Evolutionary conservation across 2,329 filamentous ascomycete species (phyloP).

Genomic region (Clonostachys solani): DNA sequence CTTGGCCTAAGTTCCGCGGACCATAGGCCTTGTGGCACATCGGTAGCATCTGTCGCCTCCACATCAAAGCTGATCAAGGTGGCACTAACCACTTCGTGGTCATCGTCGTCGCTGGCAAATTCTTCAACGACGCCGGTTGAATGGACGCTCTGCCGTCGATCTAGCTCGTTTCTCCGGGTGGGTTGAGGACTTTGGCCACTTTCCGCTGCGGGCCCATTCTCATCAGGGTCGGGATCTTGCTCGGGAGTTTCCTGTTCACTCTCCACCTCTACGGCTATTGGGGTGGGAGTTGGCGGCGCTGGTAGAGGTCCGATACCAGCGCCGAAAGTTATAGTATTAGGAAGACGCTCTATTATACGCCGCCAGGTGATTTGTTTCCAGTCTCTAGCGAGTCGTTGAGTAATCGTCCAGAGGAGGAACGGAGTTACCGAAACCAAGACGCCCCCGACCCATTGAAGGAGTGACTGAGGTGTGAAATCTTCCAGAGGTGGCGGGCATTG

Average conservation of each 20-base stretch:
- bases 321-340: constrained; percentile 25
- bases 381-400: constrained; percentile 28
- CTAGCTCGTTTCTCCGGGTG: too few relatives aligned
- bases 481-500: constrained; percentile 35
- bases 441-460: constrained; percentile 37
- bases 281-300: constrained; percentile 3
- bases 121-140: background rate
- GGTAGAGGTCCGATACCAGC: constrained; percentile 11
- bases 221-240: constrained; percentile 17
- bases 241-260: constrained; percentile 13
- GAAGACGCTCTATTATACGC: constrained; percentile 31
- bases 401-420: constrained; percentile 39
- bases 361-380: constrained; percentile 29
- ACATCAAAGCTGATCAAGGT: constrained; percentile 60
- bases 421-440: constrained; percentile 38
- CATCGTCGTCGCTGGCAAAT: constrained; percentile 45
- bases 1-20: constrained; percentile 55
- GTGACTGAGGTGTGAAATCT: constrained; percentile 27
- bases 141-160: background rate
- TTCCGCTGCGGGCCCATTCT: background rate
- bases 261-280: too few relatives aligned
- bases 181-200: too few relatives aligned
- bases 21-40: constrained; percentile 49
- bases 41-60: constrained; percentile 49
- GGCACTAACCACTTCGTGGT: constrained; percentile 47